phyloP scores from a whole-genome alignment of 2,329 filamentous ascomycete species.

The Apiospora malaysiana region DNA sequence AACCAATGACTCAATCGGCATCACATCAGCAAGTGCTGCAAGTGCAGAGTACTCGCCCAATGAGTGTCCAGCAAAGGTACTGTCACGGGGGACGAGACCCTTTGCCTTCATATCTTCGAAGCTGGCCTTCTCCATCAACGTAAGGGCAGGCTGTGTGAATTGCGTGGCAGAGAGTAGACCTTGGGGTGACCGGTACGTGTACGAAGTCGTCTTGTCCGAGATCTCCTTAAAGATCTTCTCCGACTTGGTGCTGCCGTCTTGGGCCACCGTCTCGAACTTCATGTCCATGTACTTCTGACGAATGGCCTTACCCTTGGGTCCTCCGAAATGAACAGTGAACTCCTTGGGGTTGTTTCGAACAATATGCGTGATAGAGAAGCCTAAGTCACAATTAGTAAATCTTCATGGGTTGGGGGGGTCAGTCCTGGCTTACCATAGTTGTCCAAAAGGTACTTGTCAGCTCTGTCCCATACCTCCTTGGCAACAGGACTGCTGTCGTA shows the following conservation, averaged over 20 bases:
- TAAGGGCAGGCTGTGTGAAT: conserved; percentile 96
- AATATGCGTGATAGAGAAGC: conserved; percentile 97
- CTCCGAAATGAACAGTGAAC: conserved; percentile 97
- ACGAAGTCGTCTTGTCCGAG: conserved; percentile 87
- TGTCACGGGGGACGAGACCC: conserved; percentile 93
- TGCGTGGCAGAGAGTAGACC: conserved; percentile 96
- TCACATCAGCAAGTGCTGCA: conserved; percentile 94
- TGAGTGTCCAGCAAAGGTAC: conserved; percentile 97
- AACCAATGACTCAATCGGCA: conserved; percentile 98
- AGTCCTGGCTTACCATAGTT: conserved; percentile 78
- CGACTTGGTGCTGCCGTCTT: conserved; percentile 92
- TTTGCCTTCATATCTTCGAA: conserved; percentile 99
- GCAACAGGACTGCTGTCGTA: conserved; percentile 93
- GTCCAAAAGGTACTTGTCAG: conserved; percentile 97
- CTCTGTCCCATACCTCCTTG: conserved; percentile 96
- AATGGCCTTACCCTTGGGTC: conserved; percentile 94
- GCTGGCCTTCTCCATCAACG: conserved; percentile 98
- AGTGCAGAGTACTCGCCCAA: conserved; percentile 98
- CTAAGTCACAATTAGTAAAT: conserved; percentile 46
- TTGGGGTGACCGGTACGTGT: conserved; percentile 95
- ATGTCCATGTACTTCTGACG: conserved; percentile 99
- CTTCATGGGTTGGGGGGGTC: background rate
- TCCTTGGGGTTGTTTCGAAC: conserved; percentile 99
- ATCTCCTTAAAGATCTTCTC: conserved; percentile 99
- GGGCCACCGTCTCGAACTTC: conserved; percentile 97